These are phyloP conservation scores for Cyberlindnera meyerae DNA, from an alignment of 805 yeast genomes.

Conservation along the genomic window DNA sequence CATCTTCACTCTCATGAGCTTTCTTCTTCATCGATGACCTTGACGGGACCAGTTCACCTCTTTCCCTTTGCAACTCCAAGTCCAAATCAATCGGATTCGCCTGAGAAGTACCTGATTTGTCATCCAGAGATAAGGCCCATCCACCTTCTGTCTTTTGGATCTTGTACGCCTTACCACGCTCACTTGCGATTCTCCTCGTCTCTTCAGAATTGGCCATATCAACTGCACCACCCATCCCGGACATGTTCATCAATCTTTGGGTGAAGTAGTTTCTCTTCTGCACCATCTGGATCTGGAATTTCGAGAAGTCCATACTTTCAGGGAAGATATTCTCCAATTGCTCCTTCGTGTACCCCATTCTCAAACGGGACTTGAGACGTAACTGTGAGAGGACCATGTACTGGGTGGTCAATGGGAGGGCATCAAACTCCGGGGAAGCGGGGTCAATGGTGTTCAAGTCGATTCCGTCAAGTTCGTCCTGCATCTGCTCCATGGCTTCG, in stretches of 20 bases:
- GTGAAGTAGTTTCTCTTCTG: conserved; percentile 87
- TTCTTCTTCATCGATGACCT: too few species aligned
- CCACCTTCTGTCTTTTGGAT: conserved; percentile 76
- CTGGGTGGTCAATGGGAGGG: conserved; percentile 79
- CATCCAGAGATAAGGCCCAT: conserved; percentile 67
- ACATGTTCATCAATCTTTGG: conserved; percentile 75
- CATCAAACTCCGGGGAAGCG: conserved; percentile 66
- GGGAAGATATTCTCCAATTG: conserved; percentile 82
- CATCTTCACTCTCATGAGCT: too few species aligned
- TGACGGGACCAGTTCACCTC: conserved; percentile 10
- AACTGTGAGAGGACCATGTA: conserved; percentile 83
- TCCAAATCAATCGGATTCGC: conserved; percentile 47
- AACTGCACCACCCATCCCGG: conserved; percentile 62
- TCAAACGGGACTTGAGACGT: conserved; percentile 75
- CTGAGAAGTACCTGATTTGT: conserved; percentile 32
- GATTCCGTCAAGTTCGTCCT: conserved; percentile 61
- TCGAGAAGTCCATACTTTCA: conserved; percentile 81
- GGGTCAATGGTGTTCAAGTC: conserved; percentile 79
- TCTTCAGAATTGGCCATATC: conserved; percentile 27
- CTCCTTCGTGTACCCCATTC: conserved; percentile 94
- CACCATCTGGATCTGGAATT: conserved; percentile 89
- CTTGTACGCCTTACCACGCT: conserved; percentile 68
- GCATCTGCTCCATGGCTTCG: conserved; percentile 49
- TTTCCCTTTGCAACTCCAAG: conserved; percentile 15
- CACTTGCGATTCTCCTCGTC: conserved; percentile 70